Conservation (phyloP, 768 basidiomycete genomes). For the Agrocybe pediades region DNA sequence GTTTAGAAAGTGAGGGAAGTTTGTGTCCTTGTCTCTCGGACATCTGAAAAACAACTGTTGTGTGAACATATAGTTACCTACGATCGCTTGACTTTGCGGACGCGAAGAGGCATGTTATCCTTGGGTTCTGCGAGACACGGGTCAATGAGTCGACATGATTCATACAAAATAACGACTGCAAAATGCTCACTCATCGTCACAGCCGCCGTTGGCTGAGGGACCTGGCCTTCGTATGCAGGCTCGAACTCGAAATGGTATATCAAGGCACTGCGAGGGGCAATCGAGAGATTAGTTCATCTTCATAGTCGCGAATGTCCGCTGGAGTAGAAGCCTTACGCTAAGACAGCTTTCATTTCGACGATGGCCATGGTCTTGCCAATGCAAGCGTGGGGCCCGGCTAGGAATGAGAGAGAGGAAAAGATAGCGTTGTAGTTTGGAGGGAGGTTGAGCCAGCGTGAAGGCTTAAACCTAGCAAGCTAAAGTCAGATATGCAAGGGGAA, state of each 20-base stretch:
- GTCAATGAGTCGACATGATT: neutral
- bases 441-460: conserved; percentile 46
- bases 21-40: too few relatives aligned
- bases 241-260: conserved; percentile 44
- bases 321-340: conserved; percentile 30
- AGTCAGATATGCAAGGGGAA: conserved; percentile 1
- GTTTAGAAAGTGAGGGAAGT: too few relatives aligned
- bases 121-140: conserved; percentile 27
- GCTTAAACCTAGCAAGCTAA: conserved; percentile 37
- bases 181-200: conserved; percentile 46
- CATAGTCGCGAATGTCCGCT: neutral
- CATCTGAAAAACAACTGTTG: too few relatives aligned
- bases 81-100: conserved; percentile 21
- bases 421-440: conserved; percentile 35
- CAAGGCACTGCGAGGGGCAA: conserved; percentile 23
- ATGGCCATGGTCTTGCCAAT: conserved; percentile 52
- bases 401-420: conserved; percentile 42
- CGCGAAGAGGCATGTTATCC: conserved; percentile 37
- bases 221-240: conserved; percentile 40
- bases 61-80: neutral
- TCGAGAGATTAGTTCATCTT: neutral
- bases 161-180: neutral
- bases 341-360: conserved; percentile 48
- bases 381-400: conserved; percentile 46
- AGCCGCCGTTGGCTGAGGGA: conserved; percentile 30